These are phyloP conservation scores for Termitomyces sp. DNA, from an alignment of 768 basidiomycete genomes.

Conservation along the genomic window DNA sequence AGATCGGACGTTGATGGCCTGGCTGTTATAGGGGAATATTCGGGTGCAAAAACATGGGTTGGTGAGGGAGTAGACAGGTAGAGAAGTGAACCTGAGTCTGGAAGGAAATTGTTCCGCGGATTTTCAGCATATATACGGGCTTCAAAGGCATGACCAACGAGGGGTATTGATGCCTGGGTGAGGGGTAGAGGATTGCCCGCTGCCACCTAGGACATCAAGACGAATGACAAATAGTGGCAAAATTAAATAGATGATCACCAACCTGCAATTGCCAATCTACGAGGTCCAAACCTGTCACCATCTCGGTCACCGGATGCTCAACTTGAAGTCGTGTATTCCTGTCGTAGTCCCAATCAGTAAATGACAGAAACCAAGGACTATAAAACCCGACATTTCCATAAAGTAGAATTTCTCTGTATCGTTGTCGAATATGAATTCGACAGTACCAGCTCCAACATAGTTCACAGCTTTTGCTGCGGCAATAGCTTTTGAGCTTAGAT, in stretches of 20 bases:
- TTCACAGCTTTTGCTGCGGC: constrained; percentile 91
- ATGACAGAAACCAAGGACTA: neutral
- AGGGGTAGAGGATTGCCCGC: constrained; percentile 85
- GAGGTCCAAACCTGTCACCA: constrained; percentile 91
- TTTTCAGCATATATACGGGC: constrained; percentile 96
- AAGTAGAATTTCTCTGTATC: constrained; percentile 86
- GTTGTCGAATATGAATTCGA: constrained; percentile 97
- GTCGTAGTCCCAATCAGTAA: neutral
- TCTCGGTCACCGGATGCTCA: constrained; percentile 92
- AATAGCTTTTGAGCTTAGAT: constrained; percentile 82
- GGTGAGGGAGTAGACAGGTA: constrained; percentile 79
- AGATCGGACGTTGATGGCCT: constrained; percentile 21
- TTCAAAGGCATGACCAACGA: constrained; percentile 92
- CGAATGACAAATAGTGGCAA: neutral
- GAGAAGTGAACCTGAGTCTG: constrained; percentile 80
- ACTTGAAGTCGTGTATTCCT: constrained; percentile 88
- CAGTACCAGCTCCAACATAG: constrained; percentile 89
- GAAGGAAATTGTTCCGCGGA: constrained; percentile 89
- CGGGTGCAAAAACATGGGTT: constrained; percentile 65
- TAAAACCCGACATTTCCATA: constrained; percentile 82
- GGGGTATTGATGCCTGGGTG: constrained; percentile 71
- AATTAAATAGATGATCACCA: neutral
- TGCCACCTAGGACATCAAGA: constrained; percentile 53
- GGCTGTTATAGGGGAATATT: constrained; percentile 26
- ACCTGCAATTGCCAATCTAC: constrained; percentile 96